Conservation (phyloP, 495 filamentous ascomycete species). For the Aspergillus wentii region DNA sequence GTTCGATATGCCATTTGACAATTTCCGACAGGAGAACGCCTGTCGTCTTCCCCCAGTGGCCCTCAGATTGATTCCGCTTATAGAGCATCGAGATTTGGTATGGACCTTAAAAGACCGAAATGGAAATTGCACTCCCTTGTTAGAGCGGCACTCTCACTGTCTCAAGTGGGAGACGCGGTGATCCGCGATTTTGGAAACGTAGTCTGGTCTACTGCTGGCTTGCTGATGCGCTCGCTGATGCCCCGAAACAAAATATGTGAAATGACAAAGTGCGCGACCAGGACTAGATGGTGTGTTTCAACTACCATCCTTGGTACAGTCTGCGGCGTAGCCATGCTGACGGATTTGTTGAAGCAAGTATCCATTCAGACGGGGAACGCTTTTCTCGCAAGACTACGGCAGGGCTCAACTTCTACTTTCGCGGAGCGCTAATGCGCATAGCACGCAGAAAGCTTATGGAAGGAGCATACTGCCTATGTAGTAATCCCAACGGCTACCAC, state of each 20-base stretch:
- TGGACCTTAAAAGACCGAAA: conserved; percentile 1
- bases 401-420: conserved; percentile 44
- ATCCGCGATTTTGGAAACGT: background rate
- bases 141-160: background rate
- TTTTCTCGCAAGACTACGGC: conserved; percentile 34
- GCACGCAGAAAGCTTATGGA: conserved; percentile 27
- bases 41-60: conserved; percentile 5
- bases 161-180: background rate
- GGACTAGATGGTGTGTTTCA: conserved; percentile 21
- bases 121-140: conserved; percentile 2
- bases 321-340: conserved; percentile 25
- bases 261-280: conserved; percentile 11
- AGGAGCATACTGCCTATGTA: conserved; percentile 38
- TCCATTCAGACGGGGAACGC: conserved; percentile 17
- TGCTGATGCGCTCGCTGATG: conserved; percentile 63
- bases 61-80: conserved; percentile 2
- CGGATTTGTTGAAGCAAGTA: conserved; percentile 9
- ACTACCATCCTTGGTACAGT: conserved; percentile 31
- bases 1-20: background rate
- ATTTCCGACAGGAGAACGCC: conserved; percentile 1
- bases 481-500: conserved; percentile 20
- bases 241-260: conserved; percentile 26
- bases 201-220: conserved; percentile 26
- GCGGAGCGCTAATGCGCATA: conserved; percentile 25
- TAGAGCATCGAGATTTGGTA: conserved; percentile 1